Evolutionary conservation across 306 rosid genomes (phyloP).

Genomic region (Sicyos edulis): DNA sequence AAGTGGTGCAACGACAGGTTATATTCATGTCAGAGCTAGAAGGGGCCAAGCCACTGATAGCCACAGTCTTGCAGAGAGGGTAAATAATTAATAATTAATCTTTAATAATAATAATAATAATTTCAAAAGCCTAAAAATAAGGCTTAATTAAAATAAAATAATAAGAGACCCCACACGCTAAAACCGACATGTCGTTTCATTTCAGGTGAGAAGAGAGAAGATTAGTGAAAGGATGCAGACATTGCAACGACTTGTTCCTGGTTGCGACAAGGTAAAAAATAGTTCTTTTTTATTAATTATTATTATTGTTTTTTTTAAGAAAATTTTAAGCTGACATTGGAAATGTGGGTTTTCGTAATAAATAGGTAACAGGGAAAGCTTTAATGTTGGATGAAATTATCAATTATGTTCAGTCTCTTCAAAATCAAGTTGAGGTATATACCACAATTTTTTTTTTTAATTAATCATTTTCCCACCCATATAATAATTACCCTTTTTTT

Average conservation of each 20-base stretch:
- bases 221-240: constrained; percentile 92
- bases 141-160: no score
- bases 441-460: neutral
- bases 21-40: constrained; percentile 91
- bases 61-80: constrained; percentile 99
- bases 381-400: constrained; percentile 94
- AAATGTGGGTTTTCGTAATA: constrained; percentile 38
- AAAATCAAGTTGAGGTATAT: constrained; percentile 97
- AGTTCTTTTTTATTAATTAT: neutral
- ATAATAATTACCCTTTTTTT: no score
- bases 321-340: constrained; percentile 28
- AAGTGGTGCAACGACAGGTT: constrained; percentile 49
- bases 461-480: no score
- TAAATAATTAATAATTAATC: constrained; percentile 15
- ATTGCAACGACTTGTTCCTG: constrained; percentile 82
- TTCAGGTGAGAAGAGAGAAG: constrained; percentile 93
- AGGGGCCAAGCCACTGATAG: constrained; percentile 98
- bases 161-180: neutral
- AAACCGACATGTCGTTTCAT: constrained; percentile 8
- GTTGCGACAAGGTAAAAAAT: constrained; percentile 71
- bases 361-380: constrained; percentile 88
- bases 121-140: neutral
- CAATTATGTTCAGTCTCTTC: constrained; percentile 98
- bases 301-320: no score
- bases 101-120: neutral